Evolutionary conservation across 2,329 filamentous ascomycete species (phyloP).

Genomic region (Dichotomopilus funicola): DNA sequence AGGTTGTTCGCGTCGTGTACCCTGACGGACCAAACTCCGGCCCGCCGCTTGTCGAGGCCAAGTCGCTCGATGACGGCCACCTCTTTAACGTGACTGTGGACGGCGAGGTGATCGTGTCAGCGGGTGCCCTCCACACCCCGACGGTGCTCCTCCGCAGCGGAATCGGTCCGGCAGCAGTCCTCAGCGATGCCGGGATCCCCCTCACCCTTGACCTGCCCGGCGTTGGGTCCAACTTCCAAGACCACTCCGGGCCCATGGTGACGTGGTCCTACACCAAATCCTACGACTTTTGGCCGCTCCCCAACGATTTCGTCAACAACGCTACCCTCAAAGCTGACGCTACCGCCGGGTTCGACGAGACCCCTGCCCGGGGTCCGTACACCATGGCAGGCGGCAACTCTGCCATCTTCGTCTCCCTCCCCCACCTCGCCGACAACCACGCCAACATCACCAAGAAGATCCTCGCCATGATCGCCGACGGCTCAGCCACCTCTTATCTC

Average conservation of each 20-base stretch:
- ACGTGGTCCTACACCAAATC: slow-evolving; percentile 21
- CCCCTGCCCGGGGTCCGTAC: slow-evolving; percentile 32
- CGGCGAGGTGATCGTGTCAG: slow-evolving; percentile 36
- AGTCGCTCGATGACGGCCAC: slow-evolving; percentile 18
- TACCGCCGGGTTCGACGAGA: slow-evolving; percentile 26
- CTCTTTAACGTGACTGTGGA: slow-evolving; percentile 14
- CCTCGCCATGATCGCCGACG: slow-evolving; percentile 2
- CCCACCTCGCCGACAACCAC: slow-evolving; percentile 12
- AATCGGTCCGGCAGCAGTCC: slow-evolving; percentile 31
- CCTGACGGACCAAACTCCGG: slow-evolving; percentile 7
- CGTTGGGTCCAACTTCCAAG: slow-evolving; percentile 45
- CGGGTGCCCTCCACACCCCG: slow-evolving; percentile 37
- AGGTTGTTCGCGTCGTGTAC: slow-evolving; percentile 22
- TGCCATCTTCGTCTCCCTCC: slow-evolving; percentile 26
- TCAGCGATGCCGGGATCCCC: slow-evolving; percentile 39
- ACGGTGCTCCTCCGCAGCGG: slow-evolving; percentile 38
- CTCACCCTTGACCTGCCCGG: slow-evolving; percentile 51
- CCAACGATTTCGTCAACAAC: slow-evolving; percentile 20
- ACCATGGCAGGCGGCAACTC: slow-evolving; percentile 31
- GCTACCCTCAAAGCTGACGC: slow-evolving; percentile 30
- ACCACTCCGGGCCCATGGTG: slow-evolving; percentile 28
- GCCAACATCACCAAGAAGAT: slow-evolving; percentile 10
- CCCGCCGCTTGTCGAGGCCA: slow-evolving; percentile 16
- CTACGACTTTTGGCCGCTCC: slow-evolving; percentile 13
- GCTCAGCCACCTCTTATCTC: slow-evolving; percentile 10